Conservation (phyloP, 2,329 filamentous ascomycete species). For the Trichophyton schoenleinii region DNA sequence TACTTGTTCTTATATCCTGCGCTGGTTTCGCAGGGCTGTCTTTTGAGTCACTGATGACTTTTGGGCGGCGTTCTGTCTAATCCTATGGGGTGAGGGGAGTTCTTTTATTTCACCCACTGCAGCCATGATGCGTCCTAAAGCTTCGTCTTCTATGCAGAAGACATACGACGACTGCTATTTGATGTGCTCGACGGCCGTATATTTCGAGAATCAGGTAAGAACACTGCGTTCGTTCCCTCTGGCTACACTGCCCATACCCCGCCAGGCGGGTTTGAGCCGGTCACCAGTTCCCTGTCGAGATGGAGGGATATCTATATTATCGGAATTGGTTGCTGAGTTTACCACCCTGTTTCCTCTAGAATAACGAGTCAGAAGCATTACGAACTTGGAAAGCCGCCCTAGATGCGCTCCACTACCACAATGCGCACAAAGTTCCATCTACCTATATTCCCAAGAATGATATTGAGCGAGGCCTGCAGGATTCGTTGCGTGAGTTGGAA, state of each 20-base stretch:
- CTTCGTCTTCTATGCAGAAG: conserved; percentile 72
- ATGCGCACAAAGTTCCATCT: conserved; percentile 59
- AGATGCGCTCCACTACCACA: conserved; percentile 76
- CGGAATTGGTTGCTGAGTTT: neutral
- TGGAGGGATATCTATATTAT: neutral
- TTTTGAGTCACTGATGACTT: neutral
- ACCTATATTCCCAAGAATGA: conserved; percentile 61
- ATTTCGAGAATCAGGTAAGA: conserved; percentile 80
- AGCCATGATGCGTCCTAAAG: conserved; percentile 43
- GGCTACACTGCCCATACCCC: neutral
- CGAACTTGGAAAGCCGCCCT: conserved; percentile 82
- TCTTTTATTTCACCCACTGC: neutral
- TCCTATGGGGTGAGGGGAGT: conserved; percentile 3
- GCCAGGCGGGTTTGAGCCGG: neutral
- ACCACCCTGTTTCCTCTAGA: conserved; percentile 39
- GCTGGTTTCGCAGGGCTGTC: neutral
- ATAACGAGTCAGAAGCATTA: conserved; percentile 81
- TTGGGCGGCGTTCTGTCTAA: neutral
- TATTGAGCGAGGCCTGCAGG: conserved; percentile 69
- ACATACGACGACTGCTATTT: conserved; percentile 95
- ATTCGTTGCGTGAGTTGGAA: conserved; percentile 72
- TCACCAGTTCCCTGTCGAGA: no score
- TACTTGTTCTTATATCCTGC: neutral
- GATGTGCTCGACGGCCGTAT: conserved; percentile 87
- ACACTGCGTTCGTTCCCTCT: neutral